Evolutionary conservation across 208 protist species (phyloP), one percentile per base, ranked within the genome.

Genomic region (Borovskyia barvae): DNA sequence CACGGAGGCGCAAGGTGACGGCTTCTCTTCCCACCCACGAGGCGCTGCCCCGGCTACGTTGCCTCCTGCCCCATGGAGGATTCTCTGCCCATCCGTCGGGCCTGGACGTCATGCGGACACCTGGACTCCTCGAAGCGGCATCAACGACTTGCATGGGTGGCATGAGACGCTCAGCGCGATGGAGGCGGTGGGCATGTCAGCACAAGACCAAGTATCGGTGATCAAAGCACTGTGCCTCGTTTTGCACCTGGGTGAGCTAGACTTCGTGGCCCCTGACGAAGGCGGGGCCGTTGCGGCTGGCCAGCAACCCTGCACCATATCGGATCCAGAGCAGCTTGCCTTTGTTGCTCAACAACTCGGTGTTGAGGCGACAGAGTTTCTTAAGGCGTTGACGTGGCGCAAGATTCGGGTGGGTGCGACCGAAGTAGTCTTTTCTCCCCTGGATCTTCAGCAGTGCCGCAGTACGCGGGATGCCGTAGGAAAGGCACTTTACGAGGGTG

Each of bases 221-320:
- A 66, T 97, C 45, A 65, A 77, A 9, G 72, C 95, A 4, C 62
- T 99, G 6, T 90, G 89, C 1, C 80, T 92, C n/a, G 93, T 99
- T 39, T 75, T 99, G 4, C 93, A 97, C 59, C 45, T 98, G 4
- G 97, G 96, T n/a, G 93, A 98, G 68, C 63, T 98, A 37, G 49
- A 64, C n/a, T 98, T 98, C 65, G 59, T 77, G 14, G 77, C 59
- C 2, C 64, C 64, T 19, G 42, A 56, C 35, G 74, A 72, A 39
- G 68, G 64, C 12, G 64, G 64, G n/a, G 47, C 51, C 24, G 39
- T 60, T 37, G 64, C 64, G 12, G 64, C 64, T 1, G 64, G 64
- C 32, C 64, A 71, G 49, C 55, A 64, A 37, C 64, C 64, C 8
- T 71, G 64, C 55, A 64, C 55, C 28, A 20, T 71, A 9, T 28